phyloP scores from a whole-genome alignment of 208 protist genomes.

The Tritrichomonas foetus region DNA sequence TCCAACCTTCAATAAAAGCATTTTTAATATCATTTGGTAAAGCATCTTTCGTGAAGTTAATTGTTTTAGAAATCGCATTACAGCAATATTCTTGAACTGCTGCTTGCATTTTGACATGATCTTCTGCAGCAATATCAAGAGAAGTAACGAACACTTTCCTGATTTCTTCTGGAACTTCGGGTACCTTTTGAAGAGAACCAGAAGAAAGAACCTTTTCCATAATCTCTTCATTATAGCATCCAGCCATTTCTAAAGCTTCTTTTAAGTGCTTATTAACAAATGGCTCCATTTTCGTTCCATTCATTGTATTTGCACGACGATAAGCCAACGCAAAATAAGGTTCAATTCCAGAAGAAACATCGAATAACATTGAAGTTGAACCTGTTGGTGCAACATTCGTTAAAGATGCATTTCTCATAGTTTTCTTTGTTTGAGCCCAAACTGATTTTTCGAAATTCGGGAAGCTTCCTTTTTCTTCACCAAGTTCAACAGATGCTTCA shows the following conservation, averaged over 20 bases:
- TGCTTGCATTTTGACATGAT: neutral
- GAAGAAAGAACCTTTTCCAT: neutral
- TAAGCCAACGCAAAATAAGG: neutral
- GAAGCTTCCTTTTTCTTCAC: neutral
- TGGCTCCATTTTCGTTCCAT: neutral
- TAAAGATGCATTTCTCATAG: neutral
- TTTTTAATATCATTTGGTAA: neutral
- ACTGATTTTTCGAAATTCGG: neutral
- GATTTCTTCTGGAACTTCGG: neutral
- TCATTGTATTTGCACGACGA: neutral
- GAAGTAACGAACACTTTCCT: neutral
- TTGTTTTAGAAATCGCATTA: neutral
- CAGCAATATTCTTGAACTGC: neutral
- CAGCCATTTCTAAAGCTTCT: neutral
- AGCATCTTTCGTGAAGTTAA: neutral
- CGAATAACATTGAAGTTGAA: neutral
- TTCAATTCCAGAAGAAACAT: neutral
- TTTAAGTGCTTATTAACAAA: slow-evolving; percentile 2
- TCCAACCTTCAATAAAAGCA: neutral
- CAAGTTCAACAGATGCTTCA: neutral
- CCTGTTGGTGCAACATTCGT: slow-evolving; percentile 5
- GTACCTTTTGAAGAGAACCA: neutral
- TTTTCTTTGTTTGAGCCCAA: neutral
- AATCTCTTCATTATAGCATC: neutral
- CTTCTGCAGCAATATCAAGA: neutral